Evolutionary conservation across 768 basidiomycete species (phyloP), one percentile per base, ranked within the genome.

Genomic region (Rhodotorula sphaerocarpa): DNA sequence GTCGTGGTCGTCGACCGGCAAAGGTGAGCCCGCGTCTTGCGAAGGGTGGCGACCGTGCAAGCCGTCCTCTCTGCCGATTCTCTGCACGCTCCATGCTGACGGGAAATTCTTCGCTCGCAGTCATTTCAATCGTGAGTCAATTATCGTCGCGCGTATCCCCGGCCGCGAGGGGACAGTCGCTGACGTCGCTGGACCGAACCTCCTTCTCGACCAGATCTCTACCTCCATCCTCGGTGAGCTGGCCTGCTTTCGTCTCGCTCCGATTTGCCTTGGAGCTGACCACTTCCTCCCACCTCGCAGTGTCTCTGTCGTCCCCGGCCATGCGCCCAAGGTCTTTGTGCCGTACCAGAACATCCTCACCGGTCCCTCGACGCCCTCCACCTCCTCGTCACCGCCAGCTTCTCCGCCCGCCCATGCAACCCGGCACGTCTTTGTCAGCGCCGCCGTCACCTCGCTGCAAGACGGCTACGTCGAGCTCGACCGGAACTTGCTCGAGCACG

Each of bases 1-100:
- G 72, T 73, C 23, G 65, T 70, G 18, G 63, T 71, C 34, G 59
- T 73, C 30, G 72, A 73, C 59, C 52, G 69, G 15, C 69, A 70
- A 34, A 66, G 63, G 68, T 70, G 46, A 50, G 67, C 20, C 12
- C 5, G 18, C 14, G 31, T 34, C 36, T 31, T 18, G 15, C n/a
- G 30, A 36, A 3, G 4, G 41, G 14, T 12, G 23, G 30, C 31
- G 34, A 27, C 33, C 6, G 20, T 25, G 9, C 36, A 39, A 39
- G 36, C 57, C 50, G 48, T 33, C n/a, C n/a, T 25, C 21, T 21
- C 23, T 27, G 23, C 25, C 27, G 47, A 18, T 53, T 18, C 16
- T 50, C 25, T 41, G n/a, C 39, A 20, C 10, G 10, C 5, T 1
- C 11, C 10, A 25, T 31, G 45, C 30, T 51, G 42, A 27, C 50